These are phyloP conservation scores for Ophiosphaerella korrae DNA, from an alignment of 2,329 filamentous ascomycete genomes.

Conservation along the genomic window DNA sequence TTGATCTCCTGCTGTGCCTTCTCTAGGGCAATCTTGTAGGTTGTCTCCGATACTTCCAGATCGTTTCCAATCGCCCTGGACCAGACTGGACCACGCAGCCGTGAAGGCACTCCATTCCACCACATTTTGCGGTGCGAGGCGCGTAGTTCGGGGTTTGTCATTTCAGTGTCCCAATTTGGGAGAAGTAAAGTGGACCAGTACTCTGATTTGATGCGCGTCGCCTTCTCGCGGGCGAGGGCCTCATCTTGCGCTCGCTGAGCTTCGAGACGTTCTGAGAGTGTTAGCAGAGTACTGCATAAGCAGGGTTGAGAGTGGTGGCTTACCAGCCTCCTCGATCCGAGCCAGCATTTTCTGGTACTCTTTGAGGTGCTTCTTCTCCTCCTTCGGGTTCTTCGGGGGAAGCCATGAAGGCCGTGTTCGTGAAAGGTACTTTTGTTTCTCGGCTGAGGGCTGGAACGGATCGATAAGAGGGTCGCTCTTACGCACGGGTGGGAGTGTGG, in stretches of 20 bases:
- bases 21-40: constrained; percentile 72
- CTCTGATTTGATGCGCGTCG: constrained; percentile 55
- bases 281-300: constrained; percentile 13
- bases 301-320: constrained; percentile 18
- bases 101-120: constrained; percentile 79
- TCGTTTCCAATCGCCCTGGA: constrained; percentile 74
- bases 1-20: constrained; percentile 65
- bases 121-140: constrained; percentile 67
- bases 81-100: constrained; percentile 73
- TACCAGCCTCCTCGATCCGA: constrained; percentile 62
- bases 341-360: constrained; percentile 86
- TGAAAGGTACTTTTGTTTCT: constrained; percentile 83
- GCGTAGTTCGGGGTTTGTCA: constrained; percentile 50
- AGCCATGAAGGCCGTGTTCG: constrained; percentile 81
- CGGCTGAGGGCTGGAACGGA: constrained; percentile 80
- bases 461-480: constrained; percentile 83
- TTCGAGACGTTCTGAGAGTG: constrained; percentile 36
- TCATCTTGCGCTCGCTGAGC: constrained; percentile 54
- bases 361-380: constrained; percentile 86
- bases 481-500: constrained; percentile 66
- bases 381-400: constrained; percentile 83
- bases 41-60: constrained; percentile 68
- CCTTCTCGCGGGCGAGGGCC: constrained; percentile 56
- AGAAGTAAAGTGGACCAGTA: constrained; percentile 80
- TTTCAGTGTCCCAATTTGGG: constrained; percentile 75